Evolutionary conservation across 1,139 yeast genomes (phyloP), one percentile per base, ranked within the genome.

Genomic region (Suhomyces guaymorum): DNA sequence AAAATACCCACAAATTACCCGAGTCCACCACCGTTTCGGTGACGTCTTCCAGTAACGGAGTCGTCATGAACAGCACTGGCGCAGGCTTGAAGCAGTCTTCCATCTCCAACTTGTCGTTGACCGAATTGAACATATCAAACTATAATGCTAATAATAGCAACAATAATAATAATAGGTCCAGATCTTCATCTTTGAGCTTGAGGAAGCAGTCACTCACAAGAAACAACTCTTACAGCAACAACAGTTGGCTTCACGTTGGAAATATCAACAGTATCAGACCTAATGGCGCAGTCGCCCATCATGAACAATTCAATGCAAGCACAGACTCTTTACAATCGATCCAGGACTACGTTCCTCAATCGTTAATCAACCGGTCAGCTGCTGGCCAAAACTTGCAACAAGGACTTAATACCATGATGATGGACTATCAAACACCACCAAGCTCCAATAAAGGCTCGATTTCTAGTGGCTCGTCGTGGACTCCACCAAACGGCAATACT

Each of bases 201-300:
- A 56, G 76, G 30, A 70, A 70, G 44, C 75, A 70, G 47, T 66
- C 73, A 4, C 59, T 70, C 29, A 68, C 75, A 0, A 55, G 75
- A 44, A 68, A 68, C 43, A 70, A 69, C 44, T 66, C 73, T 13
- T 57, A 57, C 35, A 47, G 52, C 22, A 61, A 57, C 29, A 61
- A 57, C 42, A 66, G 59, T 42, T 70, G 75, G 76, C 56, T 70
- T 29, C 75, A 70, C 50, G 72, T 70, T 26, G 75, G 75, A 2
- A 70, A 70, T 44, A 57, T 70, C 39, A 61, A 54, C 43, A 63
- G 57, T 31, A 58, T 66, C 15, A 59, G 69, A 39, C 59, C 66
- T 9, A 39, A 39, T 24, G 35, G 31, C 15, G 40, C 41, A 12
- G 37, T 34, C 4, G 26, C 39, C 32, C 44, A 55, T 28, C 51